Base-by-base conservation (phyloP, 176 grass and related monocot genomes). In the Ananas comosus region DNA sequence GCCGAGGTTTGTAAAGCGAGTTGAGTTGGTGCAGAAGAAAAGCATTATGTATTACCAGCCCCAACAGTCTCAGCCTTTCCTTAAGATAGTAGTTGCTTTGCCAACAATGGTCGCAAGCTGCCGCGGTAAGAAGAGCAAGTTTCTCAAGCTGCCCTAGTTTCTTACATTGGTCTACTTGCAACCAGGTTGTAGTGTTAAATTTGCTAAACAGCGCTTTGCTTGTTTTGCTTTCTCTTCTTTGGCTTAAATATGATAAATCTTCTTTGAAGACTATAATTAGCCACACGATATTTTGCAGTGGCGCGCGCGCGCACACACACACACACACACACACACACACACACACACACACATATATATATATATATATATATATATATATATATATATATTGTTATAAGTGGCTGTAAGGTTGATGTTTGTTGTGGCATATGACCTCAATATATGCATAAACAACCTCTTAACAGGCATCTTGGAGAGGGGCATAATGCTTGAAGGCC, bases 41-140 rank as follows among this genome's bases (percentile, higher is more conserved):
- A 97, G 86, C 83, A 93, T 93, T 74, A 97, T 97, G 94, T 88
- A 92, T 83, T 97, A 92, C 72, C 94, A 97, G 79, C 78, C 73
- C 18, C 82, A 82, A 16, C 76, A 81, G 53, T 85, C 82, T 71
- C 89, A 92, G 19, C 54, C 89, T 83, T 97, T 97, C 68, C 89
- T 97, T 27, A 97, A 97, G 84, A 93, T 97, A 79, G 86, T 90
- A 13, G 94, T 97, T 0, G 83, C 89, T 63, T 76, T 97, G 65
- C 94, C 94, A 25, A 92, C 94, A 49, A 92, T 97, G 94, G 94
- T 97, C 76, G 89, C 89, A 68, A 93, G 78, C 51, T 97, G 94
- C 85, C 86, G 94, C 0, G 94, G 94, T 97, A 73, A 82, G 88
- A 80, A 59, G 1, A 64, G 42, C 3, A 53, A 78, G 59, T 61